Evolutionary conservation across 306 rosid genomes (phyloP).

Genomic region (Ziziphus jujuba): DNA sequence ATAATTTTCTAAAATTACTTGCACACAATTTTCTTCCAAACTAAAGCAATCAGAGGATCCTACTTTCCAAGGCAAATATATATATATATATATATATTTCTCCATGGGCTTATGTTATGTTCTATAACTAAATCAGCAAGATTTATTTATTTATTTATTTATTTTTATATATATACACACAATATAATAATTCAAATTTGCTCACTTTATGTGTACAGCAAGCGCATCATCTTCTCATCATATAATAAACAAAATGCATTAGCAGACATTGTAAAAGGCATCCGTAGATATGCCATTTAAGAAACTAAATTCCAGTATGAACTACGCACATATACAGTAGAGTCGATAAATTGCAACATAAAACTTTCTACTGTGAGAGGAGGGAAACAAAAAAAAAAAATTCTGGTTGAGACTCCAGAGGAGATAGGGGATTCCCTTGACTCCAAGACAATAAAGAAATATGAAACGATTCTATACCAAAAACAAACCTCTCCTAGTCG

Average conservation of each 20-base stretch:
- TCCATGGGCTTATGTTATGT: too few relatives aligned
- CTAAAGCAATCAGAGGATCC: too few relatives aligned
- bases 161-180: too few relatives aligned
- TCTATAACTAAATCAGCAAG: too few relatives aligned
- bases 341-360: constrained; percentile 1
- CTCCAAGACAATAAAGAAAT: constrained; percentile 24
- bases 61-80: too few relatives aligned
- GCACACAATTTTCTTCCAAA: too few relatives aligned
- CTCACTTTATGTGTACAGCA: too few relatives aligned
- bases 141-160: too few relatives aligned
- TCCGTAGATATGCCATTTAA: constrained; percentile 11
- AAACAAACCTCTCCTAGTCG: constrained; percentile 17
- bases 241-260: not conserved
- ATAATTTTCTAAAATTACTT: too few relatives aligned
- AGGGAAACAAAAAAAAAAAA: constrained; percentile 17
- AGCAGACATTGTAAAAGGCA: not conserved
- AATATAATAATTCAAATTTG: too few relatives aligned
- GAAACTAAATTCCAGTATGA: not conserved
- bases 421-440: constrained; percentile 20
- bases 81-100: too few relatives aligned
- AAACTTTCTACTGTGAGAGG: not conserved
- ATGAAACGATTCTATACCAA: constrained; percentile 8
- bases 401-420: constrained; percentile 8
- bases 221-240: not conserved
- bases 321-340: constrained; percentile 20